Evolutionary conservation across 108 stramenopile species (phyloP), one percentile per base, ranked within the genome.

Genomic region (Tribonema minus): DNA sequence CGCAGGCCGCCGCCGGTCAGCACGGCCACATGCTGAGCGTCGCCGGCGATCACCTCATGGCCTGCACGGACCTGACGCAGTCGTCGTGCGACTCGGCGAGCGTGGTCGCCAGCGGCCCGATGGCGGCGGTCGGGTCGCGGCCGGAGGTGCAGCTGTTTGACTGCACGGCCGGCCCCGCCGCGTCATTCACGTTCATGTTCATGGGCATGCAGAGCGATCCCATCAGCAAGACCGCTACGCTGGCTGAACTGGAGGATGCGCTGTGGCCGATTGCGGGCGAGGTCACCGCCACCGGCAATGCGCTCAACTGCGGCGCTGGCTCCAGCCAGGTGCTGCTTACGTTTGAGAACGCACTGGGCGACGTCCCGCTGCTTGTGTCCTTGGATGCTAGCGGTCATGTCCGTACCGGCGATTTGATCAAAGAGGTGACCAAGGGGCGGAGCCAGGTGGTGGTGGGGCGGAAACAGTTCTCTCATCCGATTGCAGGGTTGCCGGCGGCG

Each of bases 311-410:
- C n/a, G n/a, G n/a, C n/a, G n/a, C n/a, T n/a, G n/a, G n/a, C n/a
- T n/a, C n/a, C n/a, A n/a, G n/a, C n/a, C n/a, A n/a, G n/a, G n/a
- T n/a, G n/a, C n/a, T n/a, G 36, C 66, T 77, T 0, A 77, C 37
- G 36, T 77, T 77, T 60, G 76, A 77, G 6, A 77, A 67, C 38
- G 59, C 58, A 4, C 46, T 39, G 28, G 76, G 76, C 26, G 76
- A 77, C 37, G 35, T 77, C 5, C 64, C 64, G 27, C 26, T 27
- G 0, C 41, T 77, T 1, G 34, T 32, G 15, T 77, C 76, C 66
- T 77, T 77, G n/a, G n/a, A n/a, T n/a, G n/a, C n/a, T n/a, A n/a
- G n/a, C n/a, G n/a, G n/a, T n/a, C n/a, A n/a, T n/a, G n/a, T n/a
- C n/a, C n/a, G n/a, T n/a, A n/a, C n/a, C n/a, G n/a, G n/a, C n/a